A percentile compares a stretch with the other conserved stretches of the same genome.
These are phyloP conservation scores for Arthrinium phaeospermum DNA, from an alignment of 2,329 filamentous ascomycete species.

Conservation along the genomic window DNA sequence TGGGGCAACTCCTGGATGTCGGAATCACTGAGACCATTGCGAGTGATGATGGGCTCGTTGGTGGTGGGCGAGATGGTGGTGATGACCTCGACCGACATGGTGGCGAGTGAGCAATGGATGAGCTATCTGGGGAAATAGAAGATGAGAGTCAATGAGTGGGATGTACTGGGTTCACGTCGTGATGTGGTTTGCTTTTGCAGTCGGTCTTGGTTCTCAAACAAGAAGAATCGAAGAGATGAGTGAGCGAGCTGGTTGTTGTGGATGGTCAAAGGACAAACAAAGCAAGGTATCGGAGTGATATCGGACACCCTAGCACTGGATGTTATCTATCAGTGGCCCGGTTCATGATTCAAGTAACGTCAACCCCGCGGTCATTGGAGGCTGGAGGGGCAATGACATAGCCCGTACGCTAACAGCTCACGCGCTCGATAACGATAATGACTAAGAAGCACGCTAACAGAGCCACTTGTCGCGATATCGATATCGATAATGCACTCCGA, in stretches of 20 bases:
- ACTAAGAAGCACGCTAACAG: not conserved
- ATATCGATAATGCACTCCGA: conserved; percentile 17
- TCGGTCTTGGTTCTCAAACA: not conserved
- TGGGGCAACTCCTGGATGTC: conserved; percentile 77
- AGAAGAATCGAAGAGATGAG: not conserved
- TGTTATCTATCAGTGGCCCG: conserved; percentile 8
- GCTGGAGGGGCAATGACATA: conserved; percentile 16
- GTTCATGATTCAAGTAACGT: conserved; percentile 1
- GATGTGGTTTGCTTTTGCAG: not conserved
- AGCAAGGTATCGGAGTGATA: conserved; percentile 8
- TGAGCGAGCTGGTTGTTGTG: not conserved
- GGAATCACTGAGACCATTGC: conserved; percentile 72
- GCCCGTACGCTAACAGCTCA: not conserved
- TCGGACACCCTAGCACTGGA: conserved; percentile 2
- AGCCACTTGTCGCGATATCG: not conserved
- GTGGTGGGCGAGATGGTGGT: conserved; percentile 90
- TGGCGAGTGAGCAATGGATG: conserved; percentile 28
- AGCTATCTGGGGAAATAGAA: not conserved
- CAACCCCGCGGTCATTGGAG: conserved; percentile 12
- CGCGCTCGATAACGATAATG: not conserved
- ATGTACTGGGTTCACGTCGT: not conserved
- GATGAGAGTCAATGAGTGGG: not conserved
- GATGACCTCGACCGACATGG: conserved; percentile 68
- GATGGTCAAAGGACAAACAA: not conserved
- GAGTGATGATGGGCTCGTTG: conserved; percentile 81